Base-by-base conservation (phyloP, 2,329 filamentous ascomycete genomes). In the Pseudocercospora fuligena region DNA sequence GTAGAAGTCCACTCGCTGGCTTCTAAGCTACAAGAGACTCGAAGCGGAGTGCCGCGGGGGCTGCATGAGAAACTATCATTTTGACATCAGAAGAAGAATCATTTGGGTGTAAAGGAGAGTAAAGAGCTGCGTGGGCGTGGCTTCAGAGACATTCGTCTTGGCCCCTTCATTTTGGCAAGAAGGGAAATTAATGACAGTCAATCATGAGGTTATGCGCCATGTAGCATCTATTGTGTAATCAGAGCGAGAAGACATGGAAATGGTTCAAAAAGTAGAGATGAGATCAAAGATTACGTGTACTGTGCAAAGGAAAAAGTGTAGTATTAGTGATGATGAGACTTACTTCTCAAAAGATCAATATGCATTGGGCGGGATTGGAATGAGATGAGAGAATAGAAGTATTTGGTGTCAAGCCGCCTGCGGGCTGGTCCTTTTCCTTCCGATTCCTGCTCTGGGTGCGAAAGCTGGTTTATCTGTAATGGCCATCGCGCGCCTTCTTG, bases 141-240 rank as follows among this genome's bases (percentile, higher is more conserved):
- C 40, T 31, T 31, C 40, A 61, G 27, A 43, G 31, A 43, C 40
- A 43, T 25, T 21, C 43, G 56, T 43, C 56, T 58, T 67, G 68
- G 60, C 58, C 64, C 68, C 68, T 70, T 67, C 68, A 70, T 58
- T 67, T 69, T 72, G 70, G 66, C 67, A 61, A 70, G 69, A 66
- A 63, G 69, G 66, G 67, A 58, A 60, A 29, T 43, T 23, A 57
- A 53, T 36, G 63, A 11, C 47, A 27, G 29, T 43, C 40, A 43
- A 19, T 43, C 62, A 67, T 53, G 54, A 47, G 33, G 64, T 19
- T 33, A 63, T 40, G 47, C 53, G 60, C 27, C 7, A 63, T 69
- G 67, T 65, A 61, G 29, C 65, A 65, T 54, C 31, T 43, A 19
- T 43, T 40, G 29, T 57, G 53, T 27, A 36, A 49, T 23, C 47